Evolutionary conservation across 257 asterid genomes (phyloP).

Genomic region (Penstemon newberryi): DNA sequence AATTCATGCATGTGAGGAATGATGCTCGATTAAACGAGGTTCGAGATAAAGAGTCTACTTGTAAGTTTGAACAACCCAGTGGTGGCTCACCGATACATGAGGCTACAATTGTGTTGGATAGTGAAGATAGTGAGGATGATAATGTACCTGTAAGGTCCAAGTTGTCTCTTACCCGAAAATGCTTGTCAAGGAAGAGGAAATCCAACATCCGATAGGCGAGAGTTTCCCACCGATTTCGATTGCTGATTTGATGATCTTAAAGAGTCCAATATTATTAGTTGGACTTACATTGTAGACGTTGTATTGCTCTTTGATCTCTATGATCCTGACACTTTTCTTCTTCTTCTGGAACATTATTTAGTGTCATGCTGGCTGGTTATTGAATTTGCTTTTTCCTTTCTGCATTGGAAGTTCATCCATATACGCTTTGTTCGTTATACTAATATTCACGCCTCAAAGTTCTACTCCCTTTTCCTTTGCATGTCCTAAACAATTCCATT

Average conservation of each 20-base stretch:
- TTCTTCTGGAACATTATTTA: too few species aligned
- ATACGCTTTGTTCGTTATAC: too few species aligned
- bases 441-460: too few species aligned
- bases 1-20: constrained; percentile 14
- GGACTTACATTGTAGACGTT: not conserved
- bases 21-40: constrained; percentile 29
- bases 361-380: too few species aligned
- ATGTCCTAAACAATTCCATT: too few species aligned
- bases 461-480: too few species aligned
- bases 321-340: too few species aligned
- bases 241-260: constrained; percentile 12
- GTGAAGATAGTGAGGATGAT: constrained; percentile 80
- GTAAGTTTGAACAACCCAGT: constrained; percentile 26
- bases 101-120: constrained; percentile 64
- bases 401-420: too few species aligned
- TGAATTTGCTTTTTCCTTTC: too few species aligned
- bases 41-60: constrained; percentile 20
- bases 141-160: constrained; percentile 49
- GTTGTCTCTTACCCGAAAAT: constrained; percentile 48
- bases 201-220: constrained; percentile 19
- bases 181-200: constrained; percentile 54
- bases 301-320: too few species aligned
- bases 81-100: constrained; percentile 35
- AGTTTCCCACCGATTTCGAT: not conserved
- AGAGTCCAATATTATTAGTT: not conserved